Percentiles rank a stretch among this genome's conserved stretches.
Conservation (phyloP, 106 monocot species). For the Dioscorea zingiberensis region DNA sequence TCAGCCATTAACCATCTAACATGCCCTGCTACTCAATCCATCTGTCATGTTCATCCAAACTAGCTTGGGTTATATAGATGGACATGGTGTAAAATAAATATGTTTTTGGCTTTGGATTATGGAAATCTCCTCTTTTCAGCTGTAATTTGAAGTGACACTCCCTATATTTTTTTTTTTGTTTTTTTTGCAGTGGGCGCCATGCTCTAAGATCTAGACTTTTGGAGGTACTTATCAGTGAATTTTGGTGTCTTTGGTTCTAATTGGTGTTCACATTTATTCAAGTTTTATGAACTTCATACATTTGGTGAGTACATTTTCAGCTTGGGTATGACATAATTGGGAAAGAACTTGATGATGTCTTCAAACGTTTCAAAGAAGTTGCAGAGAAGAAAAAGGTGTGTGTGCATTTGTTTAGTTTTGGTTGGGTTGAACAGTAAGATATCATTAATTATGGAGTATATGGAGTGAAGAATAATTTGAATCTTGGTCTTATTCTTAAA, state of each 20-base stretch:
- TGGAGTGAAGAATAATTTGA: no score
- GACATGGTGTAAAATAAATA: background rate
- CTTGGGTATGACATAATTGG: conserved; percentile 63
- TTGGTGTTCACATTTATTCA: conserved; percentile 4
- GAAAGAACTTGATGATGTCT: conserved; percentile 87
- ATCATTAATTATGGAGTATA: no score
- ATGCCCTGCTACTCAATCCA: background rate
- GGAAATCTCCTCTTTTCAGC: background rate
- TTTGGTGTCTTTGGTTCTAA: background rate
- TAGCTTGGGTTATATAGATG: no score
- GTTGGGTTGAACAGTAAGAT: no score
- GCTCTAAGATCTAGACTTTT: conserved; percentile 70
- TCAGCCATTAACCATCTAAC: background rate
- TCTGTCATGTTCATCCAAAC: background rate
- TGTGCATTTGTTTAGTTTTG: no score
- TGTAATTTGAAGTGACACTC: background rate
- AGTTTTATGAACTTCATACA: background rate
- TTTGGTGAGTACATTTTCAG: conserved; percentile 24
- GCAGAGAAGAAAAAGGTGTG: conserved; percentile 37
- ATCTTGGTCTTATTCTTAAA: no score
- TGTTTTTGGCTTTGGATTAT: no score
- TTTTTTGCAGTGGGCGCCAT: conserved; percentile 77
- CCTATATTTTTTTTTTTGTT: conserved; percentile 5
- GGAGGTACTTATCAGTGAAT: conserved; percentile 55
- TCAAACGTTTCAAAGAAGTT: conserved; percentile 91